A percentile compares a stretch with the other conserved stretches of the same genome.
Conservation (phyloP, 2,329 filamentous ascomycete species). For the Cladosporium sp. region DNA sequence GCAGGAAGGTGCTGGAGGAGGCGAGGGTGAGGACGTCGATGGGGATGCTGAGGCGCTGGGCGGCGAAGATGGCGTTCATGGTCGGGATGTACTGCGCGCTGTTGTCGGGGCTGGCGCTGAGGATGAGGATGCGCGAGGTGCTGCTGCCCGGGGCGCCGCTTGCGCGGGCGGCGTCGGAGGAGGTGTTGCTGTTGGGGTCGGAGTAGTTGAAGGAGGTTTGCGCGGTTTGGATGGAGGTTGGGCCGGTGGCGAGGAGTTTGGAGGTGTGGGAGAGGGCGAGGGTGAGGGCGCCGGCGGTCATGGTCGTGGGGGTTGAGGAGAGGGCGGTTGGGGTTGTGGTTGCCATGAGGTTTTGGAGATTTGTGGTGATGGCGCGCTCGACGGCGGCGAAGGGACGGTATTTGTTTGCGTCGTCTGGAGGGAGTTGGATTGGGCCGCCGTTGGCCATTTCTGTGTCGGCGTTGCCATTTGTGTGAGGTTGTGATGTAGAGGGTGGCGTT, state of each 20-base stretch:
- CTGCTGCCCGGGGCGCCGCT: slow-evolving; percentile 48
- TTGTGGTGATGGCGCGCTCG: slow-evolving; percentile 75
- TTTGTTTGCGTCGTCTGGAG: slow-evolving; percentile 70
- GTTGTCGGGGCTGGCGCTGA: slow-evolving; percentile 87
- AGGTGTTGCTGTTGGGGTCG: slow-evolving; percentile 46
- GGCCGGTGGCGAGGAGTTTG: slow-evolving; percentile 61
- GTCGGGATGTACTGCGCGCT: slow-evolving; percentile 93
- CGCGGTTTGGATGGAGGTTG: slow-evolving; percentile 52
- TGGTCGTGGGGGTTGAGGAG: slow-evolving; percentile 71
- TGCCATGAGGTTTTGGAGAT: slow-evolving; percentile 72
- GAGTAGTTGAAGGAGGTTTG: slow-evolving; percentile 58
- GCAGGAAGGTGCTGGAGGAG: slow-evolving; percentile 85
- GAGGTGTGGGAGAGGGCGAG: slow-evolving; percentile 89
- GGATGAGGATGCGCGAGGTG: slow-evolving; percentile 80
- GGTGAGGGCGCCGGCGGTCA: slow-evolving; percentile 87
- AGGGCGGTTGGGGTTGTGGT: slow-evolving; percentile 68
- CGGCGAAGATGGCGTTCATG: slow-evolving; percentile 98
- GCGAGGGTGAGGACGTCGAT: slow-evolving; percentile 89
- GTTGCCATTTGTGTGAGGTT: slow-evolving; percentile 23
- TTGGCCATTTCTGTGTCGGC: slow-evolving; percentile 38
- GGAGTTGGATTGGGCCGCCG: slow-evolving; percentile 32
- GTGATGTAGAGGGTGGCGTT: slow-evolving; percentile 41
- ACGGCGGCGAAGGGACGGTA: slow-evolving; percentile 89
- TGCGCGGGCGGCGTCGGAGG: slow-evolving; percentile 41
- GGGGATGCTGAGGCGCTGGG: slow-evolving; percentile 81